Conservation (phyloP, 108 stramenopile species). For the Hondaea fermentalgiana region DNA sequence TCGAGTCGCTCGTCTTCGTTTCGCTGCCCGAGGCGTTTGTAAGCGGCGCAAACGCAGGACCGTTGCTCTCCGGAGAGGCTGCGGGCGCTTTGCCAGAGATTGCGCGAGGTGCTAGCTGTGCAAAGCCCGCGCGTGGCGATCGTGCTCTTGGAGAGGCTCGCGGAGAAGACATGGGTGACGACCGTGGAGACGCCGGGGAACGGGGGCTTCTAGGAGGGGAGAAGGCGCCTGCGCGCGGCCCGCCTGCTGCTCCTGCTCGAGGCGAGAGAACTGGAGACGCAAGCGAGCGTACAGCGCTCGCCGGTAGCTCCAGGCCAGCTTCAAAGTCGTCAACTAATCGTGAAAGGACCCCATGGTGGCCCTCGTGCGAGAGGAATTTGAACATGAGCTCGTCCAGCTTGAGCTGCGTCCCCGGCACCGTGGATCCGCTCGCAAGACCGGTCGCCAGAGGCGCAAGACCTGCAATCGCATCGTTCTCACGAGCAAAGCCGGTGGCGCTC, state of each 20-base stretch:
- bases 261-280: conserved; percentile 33
- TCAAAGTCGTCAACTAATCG: conserved; percentile 34
- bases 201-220: neutral
- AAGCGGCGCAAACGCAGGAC: no score
- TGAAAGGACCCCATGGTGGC: conserved; percentile 22
- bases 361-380: conserved; percentile 33
- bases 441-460: neutral
- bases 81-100: neutral
- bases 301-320: conserved; percentile 31
- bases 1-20: no score
- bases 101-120: neutral
- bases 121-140: conserved; percentile 22
- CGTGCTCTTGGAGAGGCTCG: neutral
- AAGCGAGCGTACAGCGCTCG: conserved; percentile 17
- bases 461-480: neutral
- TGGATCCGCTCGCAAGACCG: no score
- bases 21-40: no score
- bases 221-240: neutral
- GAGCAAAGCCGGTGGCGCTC: no score
- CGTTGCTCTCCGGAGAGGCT: no score
- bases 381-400: conserved; percentile 51
- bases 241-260: neutral
- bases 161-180: neutral
- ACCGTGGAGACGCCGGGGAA: conserved; percentile 33
- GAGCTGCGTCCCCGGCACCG: conserved; percentile 22